These are phyloP conservation scores for Kondoa malvinella DNA, from an alignment of 768 basidiomycete species.

Conservation along the genomic window DNA sequence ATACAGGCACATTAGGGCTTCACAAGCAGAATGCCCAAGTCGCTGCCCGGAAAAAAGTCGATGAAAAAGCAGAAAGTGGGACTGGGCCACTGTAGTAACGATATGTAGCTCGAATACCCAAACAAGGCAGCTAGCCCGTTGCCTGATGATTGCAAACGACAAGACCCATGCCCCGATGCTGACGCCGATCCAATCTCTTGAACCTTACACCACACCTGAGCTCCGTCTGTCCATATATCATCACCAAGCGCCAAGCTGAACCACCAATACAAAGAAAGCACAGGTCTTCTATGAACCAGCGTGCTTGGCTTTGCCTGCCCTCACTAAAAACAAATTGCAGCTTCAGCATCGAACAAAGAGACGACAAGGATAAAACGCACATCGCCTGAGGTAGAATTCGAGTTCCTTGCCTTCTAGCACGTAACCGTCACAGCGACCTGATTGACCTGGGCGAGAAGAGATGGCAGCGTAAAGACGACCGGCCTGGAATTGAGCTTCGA, in stretches of 20 bases:
- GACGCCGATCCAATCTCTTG: not conserved
- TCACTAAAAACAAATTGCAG: constrained; percentile 77
- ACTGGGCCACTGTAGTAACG: too few relatives aligned
- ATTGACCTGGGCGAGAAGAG: constrained; percentile 90
- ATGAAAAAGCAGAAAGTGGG: too few relatives aligned
- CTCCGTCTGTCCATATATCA: not conserved
- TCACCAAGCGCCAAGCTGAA: not conserved
- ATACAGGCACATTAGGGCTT: too few relatives aligned
- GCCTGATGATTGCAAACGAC: too few relatives aligned
- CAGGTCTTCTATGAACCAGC: constrained; percentile 37
- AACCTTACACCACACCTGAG: not conserved
- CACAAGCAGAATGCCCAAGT: too few relatives aligned
- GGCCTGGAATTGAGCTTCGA: constrained; percentile 34
- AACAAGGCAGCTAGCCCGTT: too few relatives aligned
- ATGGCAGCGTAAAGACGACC: constrained; percentile 84
- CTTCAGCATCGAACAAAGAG: constrained; percentile 21
- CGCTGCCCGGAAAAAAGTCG: too few relatives aligned
- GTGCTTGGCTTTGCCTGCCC: constrained; percentile 89
- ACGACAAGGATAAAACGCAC: not conserved
- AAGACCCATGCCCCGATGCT: too few relatives aligned
- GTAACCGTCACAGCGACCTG: constrained; percentile 91
- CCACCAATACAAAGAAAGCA: constrained; percentile 3
- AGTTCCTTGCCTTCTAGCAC: constrained; percentile 96
- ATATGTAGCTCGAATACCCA: too few relatives aligned
- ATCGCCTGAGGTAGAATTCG: constrained; percentile 44